Evolutionary conservation across 148 eudicot species (phyloP), one percentile per base, ranked within the genome.

Genomic region (Mesembryanthemum crystallinum): DNA sequence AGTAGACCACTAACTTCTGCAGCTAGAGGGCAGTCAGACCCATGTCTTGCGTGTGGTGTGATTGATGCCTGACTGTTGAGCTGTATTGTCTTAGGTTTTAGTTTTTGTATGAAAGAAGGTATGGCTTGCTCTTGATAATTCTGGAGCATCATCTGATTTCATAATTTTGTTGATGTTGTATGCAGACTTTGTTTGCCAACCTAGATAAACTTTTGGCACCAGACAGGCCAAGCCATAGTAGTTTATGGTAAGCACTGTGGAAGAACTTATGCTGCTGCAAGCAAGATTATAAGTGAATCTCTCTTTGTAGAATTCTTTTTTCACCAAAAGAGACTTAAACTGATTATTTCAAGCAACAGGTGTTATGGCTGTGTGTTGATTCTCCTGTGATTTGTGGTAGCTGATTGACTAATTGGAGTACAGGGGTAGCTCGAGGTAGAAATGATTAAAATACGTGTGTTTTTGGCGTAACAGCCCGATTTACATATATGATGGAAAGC

Each of bases 171-270:
- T 69, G 74, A 33, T 81, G 79, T 75, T 72, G 35, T 73, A 64
- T 79, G 86, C 93, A 94, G 98, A 75, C 87, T 77, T 84, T 94
- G 78, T 86, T 94, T 76, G 85, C 93, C 51, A 91, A 90, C 66
- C 87, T 92, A 70, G 98, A 94, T 76, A 90, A 87, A 80, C 89
- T 82, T 71, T 67, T 94, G 83, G 92, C 89, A 69, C 96, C 97
- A 12, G 91, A 94, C 75, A 85, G 81, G 75, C 98, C 97, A 76
- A 90, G 93, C 81, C 93, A 94, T 78, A 77, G 84, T 83, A 82
- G 96, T 85, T 86, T 94, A 83, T 91, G 97, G 95, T 90, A 87
- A 89, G 89, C 67, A 60, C 60, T 42, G 1, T 47, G 51, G 23
- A 7, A 32, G 25, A 71, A 33, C 51, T 55, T 75, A 54, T 59